Base-by-base conservation (phyloP, 1,139 yeast species). In the Yamadazyma blattariae region DNA sequence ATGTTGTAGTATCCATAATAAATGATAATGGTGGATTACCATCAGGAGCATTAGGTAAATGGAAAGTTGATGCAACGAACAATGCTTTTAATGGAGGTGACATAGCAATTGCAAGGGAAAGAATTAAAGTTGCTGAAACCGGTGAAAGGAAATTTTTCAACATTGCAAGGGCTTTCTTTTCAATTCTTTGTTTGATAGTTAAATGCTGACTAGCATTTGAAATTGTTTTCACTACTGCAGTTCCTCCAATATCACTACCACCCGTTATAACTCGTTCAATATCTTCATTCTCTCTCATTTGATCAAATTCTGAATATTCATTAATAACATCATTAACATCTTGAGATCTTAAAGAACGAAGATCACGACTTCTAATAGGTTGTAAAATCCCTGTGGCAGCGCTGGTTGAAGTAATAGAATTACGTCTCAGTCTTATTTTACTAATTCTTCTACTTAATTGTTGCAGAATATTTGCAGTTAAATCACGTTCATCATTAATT, bases 61-160 rank as follows among this genome's bases (percentile, higher is more conserved):
- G 46, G 35, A 57, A 56, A 2, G 36, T 38, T 2, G 57, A 38
- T 7, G 42, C 36, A 5, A 85, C 88, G 55, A 90, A 90, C 22
- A 89, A 67, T 1, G 94, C 87, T 50, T 85, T 83, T 11, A 88
- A 67, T 67, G 95, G 90, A 1, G 96, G 96, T 11, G 92, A 71
- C 85, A 90, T 85, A 12, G 94, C 79, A 17, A 86, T 65, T 3
- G 71, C 64, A 32, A 90, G 57, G 1, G 92, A 71, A 0, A 77
- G 30, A 3, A 88, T 67, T 29, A 87, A 73, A 1, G 90, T 66
- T 29, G 80, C 48, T 2, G 95, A 81, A 31, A 80, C 80, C 0
- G 95, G 94, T 12, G 94, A 71, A 28, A 70, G 50, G 43, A 89
- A 73, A 57, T 87, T 88, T 49, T 72, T 73, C 2, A 69, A 43